Evolutionary conservation across 129 eudicot species (phyloP).

Genomic region (Gnaphalium uliginosum): DNA sequence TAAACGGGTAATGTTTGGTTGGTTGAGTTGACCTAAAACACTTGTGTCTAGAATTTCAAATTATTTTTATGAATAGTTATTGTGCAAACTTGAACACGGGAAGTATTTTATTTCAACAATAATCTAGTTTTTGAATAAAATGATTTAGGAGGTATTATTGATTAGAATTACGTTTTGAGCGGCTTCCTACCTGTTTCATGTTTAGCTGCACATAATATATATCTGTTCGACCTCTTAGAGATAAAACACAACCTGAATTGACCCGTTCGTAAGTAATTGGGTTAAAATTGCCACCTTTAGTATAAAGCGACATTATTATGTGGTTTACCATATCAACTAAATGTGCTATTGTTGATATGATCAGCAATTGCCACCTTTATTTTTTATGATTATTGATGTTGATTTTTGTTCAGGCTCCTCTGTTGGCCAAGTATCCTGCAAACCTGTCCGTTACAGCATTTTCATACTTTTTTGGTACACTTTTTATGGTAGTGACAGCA

Average conservation of each 20-base stretch:
- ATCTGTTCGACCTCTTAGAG: background rate
- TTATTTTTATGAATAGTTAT: background rate
- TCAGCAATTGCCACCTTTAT: constrained; percentile 7
- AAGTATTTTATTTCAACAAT: background rate
- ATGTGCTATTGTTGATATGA: background rate
- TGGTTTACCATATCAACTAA: background rate
- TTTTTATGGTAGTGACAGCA: constrained; percentile 76
- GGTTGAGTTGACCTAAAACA: background rate
- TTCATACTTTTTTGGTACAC: constrained; percentile 80
- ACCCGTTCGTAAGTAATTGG: background rate
- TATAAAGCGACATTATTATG: background rate
- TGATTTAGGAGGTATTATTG: background rate
- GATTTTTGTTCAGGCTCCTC: constrained; percentile 68
- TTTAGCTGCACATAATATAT: background rate
- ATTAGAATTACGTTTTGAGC: background rate
- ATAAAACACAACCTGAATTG: background rate
- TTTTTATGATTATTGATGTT: background rate
- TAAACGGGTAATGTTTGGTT: background rate
- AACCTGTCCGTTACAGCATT: constrained; percentile 93
- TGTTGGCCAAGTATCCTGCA: constrained; percentile 91
- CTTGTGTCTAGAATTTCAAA: background rate
- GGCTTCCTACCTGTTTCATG: background rate
- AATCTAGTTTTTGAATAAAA: background rate
- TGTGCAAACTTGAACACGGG: background rate
- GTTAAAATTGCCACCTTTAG: background rate